Base-by-base conservation (phyloP, 2,329 filamentous ascomycete species). In the Biscogniauxia sp. region DNA sequence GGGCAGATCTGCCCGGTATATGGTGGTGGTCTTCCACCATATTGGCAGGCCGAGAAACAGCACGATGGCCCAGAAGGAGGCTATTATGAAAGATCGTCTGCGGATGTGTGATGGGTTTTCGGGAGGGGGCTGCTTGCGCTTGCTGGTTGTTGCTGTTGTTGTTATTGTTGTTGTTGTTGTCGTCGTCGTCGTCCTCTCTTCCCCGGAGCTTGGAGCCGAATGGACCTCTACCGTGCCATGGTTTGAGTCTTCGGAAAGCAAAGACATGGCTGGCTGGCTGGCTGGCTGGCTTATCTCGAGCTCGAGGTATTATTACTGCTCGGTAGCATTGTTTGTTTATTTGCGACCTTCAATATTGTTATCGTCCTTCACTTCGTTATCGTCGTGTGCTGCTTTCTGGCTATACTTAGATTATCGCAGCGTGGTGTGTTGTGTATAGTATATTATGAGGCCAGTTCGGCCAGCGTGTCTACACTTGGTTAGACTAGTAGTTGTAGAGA, bases 1-100 rank as follows among this genome's bases (percentile, higher is more conserved):
- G 5, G 95, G 95, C 68, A 99, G 79, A 52, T 88, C 84, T 13
- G 94, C 93, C 58, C 95, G 86, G 75, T 96, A 93, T 58, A 98
- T 96, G 0, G 91, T 90, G 3, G 95, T 99, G 0, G 95, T 98
- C 75, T 88, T 88, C 88, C 92, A 96, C 95, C 95, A 99, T 84
- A 96, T 89, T 60, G 95, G 95, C 66, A 99, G 75, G 2, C 95
- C 95, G 5, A 99, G 78, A 28, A 89, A 84, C 6, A 96, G 74
- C 6, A 96, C 91, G 45, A 98, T 87, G 5, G 87, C 80, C 95
- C 95, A 99, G 76, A 97, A 98, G 8, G 94, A 94, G 63, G 91
- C 75, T 64, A 99, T 88, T 55, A 98, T 89, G 64, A 82, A 81
- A 54, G 86, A 85, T 58, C 95, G 88, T 60, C 89, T 85, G 72